Conservation (phyloP, 176 grass and related monocot species). For the Triticum aestivum region IWGSC_CS_RefSeq_v2.1 NC_057805.1:57563181-57563680, state of each 20-base stretch:
- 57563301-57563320: slow-evolving; percentile 48
- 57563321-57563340: slow-evolving; percentile 33
- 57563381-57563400: slow-evolving; percentile 60
- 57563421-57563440: slow-evolving; percentile 39
- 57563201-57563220: slow-evolving; percentile 36
- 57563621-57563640: background rate
- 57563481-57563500: slow-evolving; percentile 36
- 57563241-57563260: background rate
- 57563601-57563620: background rate
- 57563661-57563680: background rate
- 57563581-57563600: background rate
- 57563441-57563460: slow-evolving; percentile 60
- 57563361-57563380: slow-evolving; percentile 39
- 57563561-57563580: background rate
- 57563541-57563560: background rate
- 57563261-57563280: slow-evolving; percentile 43
- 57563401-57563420: slow-evolving; percentile 69
- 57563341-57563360: slow-evolving; percentile 43
- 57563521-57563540: slow-evolving; percentile 25
- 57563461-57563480: slow-evolving; percentile 20
- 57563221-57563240: slow-evolving; percentile 2
- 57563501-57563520: slow-evolving; percentile 35
- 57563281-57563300: slow-evolving; percentile 46
- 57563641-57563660: background rate
- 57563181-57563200: slow-evolving; percentile 38